phyloP scores from a whole-genome alignment of 2,329 filamentous ascomycete genomes.

The Hypoxylon sp. region DNA sequence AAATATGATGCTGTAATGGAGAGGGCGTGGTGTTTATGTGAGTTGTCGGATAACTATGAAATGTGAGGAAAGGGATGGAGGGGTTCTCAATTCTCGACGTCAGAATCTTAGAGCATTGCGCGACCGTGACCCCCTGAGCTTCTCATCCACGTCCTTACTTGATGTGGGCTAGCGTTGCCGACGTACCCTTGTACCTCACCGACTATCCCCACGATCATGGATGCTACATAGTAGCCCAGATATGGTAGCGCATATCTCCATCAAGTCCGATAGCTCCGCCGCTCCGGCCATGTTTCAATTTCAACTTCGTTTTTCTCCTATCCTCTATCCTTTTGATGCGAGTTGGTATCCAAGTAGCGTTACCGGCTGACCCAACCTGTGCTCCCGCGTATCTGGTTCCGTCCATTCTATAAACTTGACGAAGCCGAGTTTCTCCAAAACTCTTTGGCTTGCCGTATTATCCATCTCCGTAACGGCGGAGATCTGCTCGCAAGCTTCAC shows the following conservation, averaged over 20 bases:
- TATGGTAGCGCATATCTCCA: not conserved
- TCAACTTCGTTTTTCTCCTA: not conserved
- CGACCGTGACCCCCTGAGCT: slow-evolving; percentile 21
- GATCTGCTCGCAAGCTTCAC: slow-evolving; percentile 33
- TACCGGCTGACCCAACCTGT: slow-evolving; percentile 42
- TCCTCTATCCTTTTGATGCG: not conserved
- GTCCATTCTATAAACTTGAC: slow-evolving; percentile 44
- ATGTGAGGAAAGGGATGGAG: slow-evolving; percentile 20
- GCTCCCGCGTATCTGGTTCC: slow-evolving; percentile 43
- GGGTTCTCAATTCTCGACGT: slow-evolving; percentile 29
- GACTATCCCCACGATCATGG: not conserved
- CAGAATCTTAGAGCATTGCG: slow-evolving; percentile 37
- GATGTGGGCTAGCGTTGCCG: slow-evolving; percentile 12
- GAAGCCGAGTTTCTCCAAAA: slow-evolving; percentile 47
- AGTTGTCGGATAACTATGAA: not conserved
- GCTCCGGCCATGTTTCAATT: slow-evolving; percentile 5
- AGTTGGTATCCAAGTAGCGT: slow-evolving; percentile 31
- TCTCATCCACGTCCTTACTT: slow-evolving; percentile 25
- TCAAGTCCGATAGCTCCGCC: slow-evolving; percentile 21
- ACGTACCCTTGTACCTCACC: not conserved
- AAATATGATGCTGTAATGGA: not conserved
- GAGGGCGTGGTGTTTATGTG: not conserved
- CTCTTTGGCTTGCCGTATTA: slow-evolving; percentile 42
- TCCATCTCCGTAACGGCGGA: slow-evolving; percentile 40
- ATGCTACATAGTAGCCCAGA: too few relatives aligned